These are phyloP conservation scores for Didymellaceae sp. DNA, from an alignment of 2,329 filamentous ascomycete species.

Conservation along the genomic window DNA sequence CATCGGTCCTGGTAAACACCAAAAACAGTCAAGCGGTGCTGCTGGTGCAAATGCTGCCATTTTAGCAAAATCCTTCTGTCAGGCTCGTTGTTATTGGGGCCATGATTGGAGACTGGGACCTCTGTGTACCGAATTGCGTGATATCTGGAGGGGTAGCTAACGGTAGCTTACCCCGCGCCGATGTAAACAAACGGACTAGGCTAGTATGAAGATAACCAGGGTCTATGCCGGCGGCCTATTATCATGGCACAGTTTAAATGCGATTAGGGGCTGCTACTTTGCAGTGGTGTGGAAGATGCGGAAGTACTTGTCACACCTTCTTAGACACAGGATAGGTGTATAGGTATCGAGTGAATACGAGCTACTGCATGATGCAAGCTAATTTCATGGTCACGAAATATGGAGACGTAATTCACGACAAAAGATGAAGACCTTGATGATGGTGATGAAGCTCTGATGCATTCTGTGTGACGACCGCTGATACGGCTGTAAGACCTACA, in stretches of 20 bases:
- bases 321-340: no score
- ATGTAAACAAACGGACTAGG: conserved; percentile 13
- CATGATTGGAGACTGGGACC: conserved; percentile 8
- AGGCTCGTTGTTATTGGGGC: conserved; percentile 6
- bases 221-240: neutral
- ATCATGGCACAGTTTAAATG: neutral
- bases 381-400: no score
- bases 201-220: conserved; percentile 3
- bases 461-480: neutral
- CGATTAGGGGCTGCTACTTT: no score
- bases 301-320: no score
- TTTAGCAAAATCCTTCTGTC: neutral
- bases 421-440: no score
- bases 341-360: no score
- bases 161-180: conserved; percentile 12
- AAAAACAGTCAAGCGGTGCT: neutral
- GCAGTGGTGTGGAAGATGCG: no score
- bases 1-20: neutral
- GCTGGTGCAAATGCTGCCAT: neutral
- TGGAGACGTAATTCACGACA: no score
- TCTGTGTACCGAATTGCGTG: conserved; percentile 12
- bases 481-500: neutral
- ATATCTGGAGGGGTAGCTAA: conserved; percentile 8
- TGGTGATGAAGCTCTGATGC: neutral
- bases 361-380: no score